A percentile compares a stretch with the other conserved stretches of the same genome.
These are phyloP conservation scores for Kodamaea fungicola DNA, from an alignment of 1,139 yeast genomes.

Conservation along the genomic window DNA sequence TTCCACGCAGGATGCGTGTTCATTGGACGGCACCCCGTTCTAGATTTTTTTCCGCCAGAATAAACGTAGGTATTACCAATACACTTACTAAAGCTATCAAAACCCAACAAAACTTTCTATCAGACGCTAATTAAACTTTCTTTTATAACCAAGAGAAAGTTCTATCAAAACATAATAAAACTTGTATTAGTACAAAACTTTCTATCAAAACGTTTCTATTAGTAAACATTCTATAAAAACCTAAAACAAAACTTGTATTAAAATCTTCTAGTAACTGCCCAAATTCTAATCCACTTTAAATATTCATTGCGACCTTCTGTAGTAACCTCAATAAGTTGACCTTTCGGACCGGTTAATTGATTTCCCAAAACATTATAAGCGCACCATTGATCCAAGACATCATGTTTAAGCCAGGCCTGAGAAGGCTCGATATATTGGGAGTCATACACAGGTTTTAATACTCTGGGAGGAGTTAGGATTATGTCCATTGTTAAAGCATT, in stretches of 20 bases:
- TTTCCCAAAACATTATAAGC: slow-evolving; percentile 33
- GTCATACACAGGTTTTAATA: slow-evolving; percentile 14
- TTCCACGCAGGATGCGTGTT: too few relatives aligned
- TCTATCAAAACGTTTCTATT: too few relatives aligned
- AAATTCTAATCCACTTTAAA: slow-evolving; percentile 1
- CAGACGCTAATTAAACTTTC: too few relatives aligned
- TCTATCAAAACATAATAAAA: too few relatives aligned
- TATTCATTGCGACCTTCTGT: slow-evolving; percentile 1
- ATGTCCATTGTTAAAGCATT: slow-evolving; percentile 22
- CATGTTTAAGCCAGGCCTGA: slow-evolving; percentile 22
- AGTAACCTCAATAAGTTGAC: slow-evolving; percentile 3
- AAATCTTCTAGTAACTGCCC: slow-evolving; percentile 1
- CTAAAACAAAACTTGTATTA: too few relatives aligned
- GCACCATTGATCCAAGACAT: slow-evolving; percentile 31
- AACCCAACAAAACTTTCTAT: too few relatives aligned
- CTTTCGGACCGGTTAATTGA: slow-evolving; percentile 8
- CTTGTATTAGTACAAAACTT: too few relatives aligned
- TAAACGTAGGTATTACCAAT: too few relatives aligned
- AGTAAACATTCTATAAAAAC: too few relatives aligned
- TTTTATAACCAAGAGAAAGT: too few relatives aligned
- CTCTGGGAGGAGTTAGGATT: slow-evolving; percentile 22
- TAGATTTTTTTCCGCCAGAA: not conserved
- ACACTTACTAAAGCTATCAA: too few relatives aligned
- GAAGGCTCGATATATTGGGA: slow-evolving; percentile 21
- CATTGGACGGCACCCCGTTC: too few relatives aligned